phyloP scores from a whole-genome alignment of 768 basidiomycete species.

The Lanmaoa pseudosensibilis region DNA sequence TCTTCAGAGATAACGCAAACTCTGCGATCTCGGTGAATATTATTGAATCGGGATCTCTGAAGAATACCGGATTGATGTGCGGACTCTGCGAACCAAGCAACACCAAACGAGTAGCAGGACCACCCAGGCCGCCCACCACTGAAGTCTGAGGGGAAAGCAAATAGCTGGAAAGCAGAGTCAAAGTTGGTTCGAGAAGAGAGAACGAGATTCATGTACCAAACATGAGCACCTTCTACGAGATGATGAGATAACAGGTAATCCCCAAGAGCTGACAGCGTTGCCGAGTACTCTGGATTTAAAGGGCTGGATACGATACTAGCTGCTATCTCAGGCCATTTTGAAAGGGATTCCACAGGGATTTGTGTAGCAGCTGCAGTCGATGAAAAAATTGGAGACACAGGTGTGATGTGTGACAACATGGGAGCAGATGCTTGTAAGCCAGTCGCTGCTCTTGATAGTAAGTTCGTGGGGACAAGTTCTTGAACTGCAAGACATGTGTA shows the following conservation, averaged over 20 bases:
- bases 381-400: slow-evolving; percentile 64
- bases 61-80: slow-evolving; percentile 46
- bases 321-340: slow-evolving; percentile 82
- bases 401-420: slow-evolving; percentile 43
- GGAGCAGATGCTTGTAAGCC: slow-evolving; percentile 41
- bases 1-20: slow-evolving; percentile 80
- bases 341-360: slow-evolving; percentile 63
- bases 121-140: slow-evolving; percentile 67
- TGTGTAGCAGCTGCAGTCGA: slow-evolving; percentile 41
- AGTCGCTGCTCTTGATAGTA: slow-evolving; percentile 42
- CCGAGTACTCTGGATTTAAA: slow-evolving; percentile 63
- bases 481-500: slow-evolving; percentile 51
- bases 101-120: slow-evolving; percentile 63
- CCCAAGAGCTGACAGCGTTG: slow-evolving; percentile 80
- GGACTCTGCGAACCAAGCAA: slow-evolving; percentile 74
- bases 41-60: slow-evolving; percentile 70
- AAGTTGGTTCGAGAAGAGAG: background rate
- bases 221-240: slow-evolving; percentile 85
- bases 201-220: slow-evolving; percentile 57
- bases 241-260: slow-evolving; percentile 73
- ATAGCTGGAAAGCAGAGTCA: slow-evolving; percentile 52
- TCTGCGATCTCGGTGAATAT: slow-evolving; percentile 90
- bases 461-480: slow-evolving; percentile 63
- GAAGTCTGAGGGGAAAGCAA: slow-evolving; percentile 83
- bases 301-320: slow-evolving; percentile 81